Percentiles rank a stretch among this genome's conserved stretches.
These are phyloP conservation scores for Globisporangium viniferum DNA, from an alignment of 352 stramenopile species.

Conservation along the genomic window DNA sequence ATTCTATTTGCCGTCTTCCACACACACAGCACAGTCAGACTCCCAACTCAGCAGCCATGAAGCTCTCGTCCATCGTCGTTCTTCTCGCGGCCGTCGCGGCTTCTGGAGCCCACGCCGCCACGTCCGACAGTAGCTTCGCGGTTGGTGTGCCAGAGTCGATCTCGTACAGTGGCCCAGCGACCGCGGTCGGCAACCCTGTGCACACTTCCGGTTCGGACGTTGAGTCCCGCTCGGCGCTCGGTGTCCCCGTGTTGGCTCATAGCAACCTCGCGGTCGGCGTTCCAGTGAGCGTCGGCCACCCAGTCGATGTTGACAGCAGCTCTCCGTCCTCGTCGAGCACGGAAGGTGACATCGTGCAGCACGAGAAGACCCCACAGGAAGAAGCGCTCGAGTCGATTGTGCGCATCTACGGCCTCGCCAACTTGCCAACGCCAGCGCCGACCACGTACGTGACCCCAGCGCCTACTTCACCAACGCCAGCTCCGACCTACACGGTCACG, in stretches of 20 bases:
- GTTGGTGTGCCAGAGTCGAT: slow-evolving; percentile 9
- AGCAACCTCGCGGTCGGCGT: slow-evolving; percentile 3
- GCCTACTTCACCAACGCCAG: slow-evolving; percentile 11
- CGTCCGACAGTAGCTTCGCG: background rate
- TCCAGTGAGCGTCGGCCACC: slow-evolving; percentile 10
- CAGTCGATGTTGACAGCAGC: background rate
- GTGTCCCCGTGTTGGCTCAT: background rate
- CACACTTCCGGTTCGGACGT: background rate
- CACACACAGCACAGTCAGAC: slow-evolving; percentile 3
- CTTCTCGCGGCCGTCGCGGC: slow-evolving; percentile 5
- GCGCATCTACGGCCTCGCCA: slow-evolving; percentile 13
- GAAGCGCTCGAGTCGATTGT: slow-evolving; percentile 9
- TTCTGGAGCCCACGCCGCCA: background rate
- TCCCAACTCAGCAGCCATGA: slow-evolving; percentile 7
- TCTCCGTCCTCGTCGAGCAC: slow-evolving; percentile 5
- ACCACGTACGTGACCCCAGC: slow-evolving; percentile 17
- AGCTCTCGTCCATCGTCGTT: slow-evolving; percentile 14
- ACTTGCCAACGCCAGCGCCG: slow-evolving; percentile 12
- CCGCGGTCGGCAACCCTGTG: slow-evolving; percentile 9
- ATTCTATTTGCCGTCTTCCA: slow-evolving; percentile 8
- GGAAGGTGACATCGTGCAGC: slow-evolving; percentile 3
- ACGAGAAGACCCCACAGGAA: slow-evolving; percentile 8
- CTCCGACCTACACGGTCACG: slow-evolving; percentile 7
- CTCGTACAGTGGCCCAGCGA: background rate
- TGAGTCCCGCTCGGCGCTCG: slow-evolving; percentile 1